Conservation (phyloP, 495 filamentous ascomycete species). For the Penicillium coprophilum region DNA sequence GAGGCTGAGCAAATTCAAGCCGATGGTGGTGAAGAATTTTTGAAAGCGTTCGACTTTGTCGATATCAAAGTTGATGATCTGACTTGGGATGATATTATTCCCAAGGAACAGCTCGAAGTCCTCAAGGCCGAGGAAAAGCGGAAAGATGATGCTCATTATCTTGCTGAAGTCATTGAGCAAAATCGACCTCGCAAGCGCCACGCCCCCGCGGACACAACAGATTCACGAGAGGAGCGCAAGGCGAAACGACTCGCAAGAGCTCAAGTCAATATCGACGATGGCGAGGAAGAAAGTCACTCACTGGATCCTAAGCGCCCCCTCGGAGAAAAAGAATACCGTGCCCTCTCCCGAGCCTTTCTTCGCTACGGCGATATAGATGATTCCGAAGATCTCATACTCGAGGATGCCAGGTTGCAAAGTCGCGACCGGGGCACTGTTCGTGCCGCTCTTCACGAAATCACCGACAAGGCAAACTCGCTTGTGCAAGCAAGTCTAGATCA, state of each 20-base stretch:
- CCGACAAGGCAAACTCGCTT: constrained; percentile 64
- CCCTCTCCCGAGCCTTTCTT: constrained; percentile 82
- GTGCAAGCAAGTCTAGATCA: constrained; percentile 66
- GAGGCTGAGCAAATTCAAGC: constrained; percentile 87
- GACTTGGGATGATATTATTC: constrained; percentile 97
- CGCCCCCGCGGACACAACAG: constrained; percentile 60
- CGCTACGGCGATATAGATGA: constrained; percentile 87
- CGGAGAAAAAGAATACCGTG: constrained; percentile 85
- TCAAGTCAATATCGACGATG: constrained; percentile 61
- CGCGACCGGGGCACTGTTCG: constrained; percentile 77
- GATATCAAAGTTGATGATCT: constrained; percentile 93
- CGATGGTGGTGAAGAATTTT: constrained; percentile 89
- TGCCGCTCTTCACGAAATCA: constrained; percentile 68
- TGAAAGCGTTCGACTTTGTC: constrained; percentile 82
- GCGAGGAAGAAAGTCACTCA: constrained; percentile 57
- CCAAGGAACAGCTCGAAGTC: constrained; percentile 81
- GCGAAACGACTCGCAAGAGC: constrained; percentile 90
- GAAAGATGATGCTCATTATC: constrained; percentile 77
- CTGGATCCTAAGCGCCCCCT: constrained; percentile 83
- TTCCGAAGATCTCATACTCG: constrained; percentile 78
- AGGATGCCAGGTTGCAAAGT: constrained; percentile 76
- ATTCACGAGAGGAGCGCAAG: constrained; percentile 80
- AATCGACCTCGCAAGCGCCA: constrained; percentile 85
- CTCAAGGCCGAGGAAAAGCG: constrained; percentile 87
- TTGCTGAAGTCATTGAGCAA: constrained; percentile 78